Conservation (phyloP, 2,329 filamentous ascomycete species). For the Diatrype stigma region DNA sequence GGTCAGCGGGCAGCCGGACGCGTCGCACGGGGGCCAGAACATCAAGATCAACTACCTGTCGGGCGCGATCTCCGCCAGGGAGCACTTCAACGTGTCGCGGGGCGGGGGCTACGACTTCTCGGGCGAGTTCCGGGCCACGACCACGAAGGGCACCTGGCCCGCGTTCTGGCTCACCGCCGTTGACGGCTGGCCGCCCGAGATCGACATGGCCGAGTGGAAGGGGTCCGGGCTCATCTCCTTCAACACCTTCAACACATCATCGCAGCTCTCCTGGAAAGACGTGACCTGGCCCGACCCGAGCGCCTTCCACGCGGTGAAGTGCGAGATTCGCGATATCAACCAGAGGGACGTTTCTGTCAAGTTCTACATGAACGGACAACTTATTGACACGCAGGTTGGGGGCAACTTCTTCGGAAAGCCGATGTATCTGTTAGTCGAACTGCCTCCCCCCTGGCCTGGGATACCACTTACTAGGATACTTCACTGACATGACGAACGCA, state of each 20-base stretch:
- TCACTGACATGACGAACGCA: conserved; percentile 10
- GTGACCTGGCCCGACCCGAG: conserved; percentile 42
- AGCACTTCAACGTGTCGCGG: conserved; percentile 34
- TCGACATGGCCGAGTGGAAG: conserved; percentile 60
- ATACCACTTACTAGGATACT: background rate
- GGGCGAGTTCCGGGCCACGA: conserved; percentile 37
- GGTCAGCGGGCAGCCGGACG: conserved; percentile 35
- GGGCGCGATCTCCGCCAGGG: conserved; percentile 37
- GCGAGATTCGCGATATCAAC: conserved; percentile 47
- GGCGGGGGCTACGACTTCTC: conserved; percentile 39
- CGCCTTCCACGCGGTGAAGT: conserved; percentile 46
- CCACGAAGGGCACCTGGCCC: conserved; percentile 47
- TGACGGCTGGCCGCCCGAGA: conserved; percentile 53
- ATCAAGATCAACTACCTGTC: conserved; percentile 50
- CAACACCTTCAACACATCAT: conserved; percentile 43
- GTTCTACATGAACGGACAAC: conserved; percentile 49
- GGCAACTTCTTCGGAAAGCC: conserved; percentile 44
- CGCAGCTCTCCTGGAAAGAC: conserved; percentile 41
- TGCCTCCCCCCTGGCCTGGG: too few relatives aligned
- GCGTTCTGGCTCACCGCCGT: conserved; percentile 56
- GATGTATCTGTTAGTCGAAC: conserved; percentile 37
- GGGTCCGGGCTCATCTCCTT: conserved; percentile 52
- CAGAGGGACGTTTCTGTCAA: conserved; percentile 47
- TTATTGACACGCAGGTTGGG: conserved; percentile 47
- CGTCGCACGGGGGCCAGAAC: conserved; percentile 31